Base-by-base conservation (phyloP, 345 rosid species). In the Populus alba region DNA sequence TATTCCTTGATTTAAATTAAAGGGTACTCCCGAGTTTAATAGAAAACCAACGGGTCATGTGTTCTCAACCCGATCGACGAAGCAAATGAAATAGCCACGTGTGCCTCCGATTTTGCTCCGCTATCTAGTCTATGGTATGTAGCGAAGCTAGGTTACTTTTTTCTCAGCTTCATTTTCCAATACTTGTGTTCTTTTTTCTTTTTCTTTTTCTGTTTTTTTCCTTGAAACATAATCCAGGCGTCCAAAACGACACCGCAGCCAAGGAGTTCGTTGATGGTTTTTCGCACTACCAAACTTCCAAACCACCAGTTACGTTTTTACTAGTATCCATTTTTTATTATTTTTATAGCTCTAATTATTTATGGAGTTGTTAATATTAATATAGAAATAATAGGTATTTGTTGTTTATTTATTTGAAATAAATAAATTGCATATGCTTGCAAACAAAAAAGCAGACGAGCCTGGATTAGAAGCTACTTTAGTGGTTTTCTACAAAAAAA, bases 201-300 rank as follows among this genome's bases (percentile, higher is more conserved):
- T n/a, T n/a, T n/a, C n/a, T n/a, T n/a, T n/a, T n/a, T n/a, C n/a
- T n/a, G n/a, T n/a, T n/a, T n/a, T n/a, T n/a, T n/a, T n/a, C n/a
- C n/a, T n/a, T 47, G 7, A 25, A 6, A 35, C 17, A 0, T 45
- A 6, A 33, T 7, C 74, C 90, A 90, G 97, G 96, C 59, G 33
- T 79, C 74, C 97, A 81, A 39, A 90, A 77, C 63, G 99, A 96
- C 62, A 88, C 86, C 20, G 86, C 90, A 25, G 91, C 81, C 11
- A 90, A 85, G 87, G 90, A 87, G 0, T 91, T 96, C 75, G 97
- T 96, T 39, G 85, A 87, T 77, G 94, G 92, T 33, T 93, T 89
- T 75, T 95, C 99, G n/a, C n/a, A n/a, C n/a, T n/a, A n/a, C n/a
- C n/a, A n/a, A n/a, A n/a, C 93, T 35, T 86, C 98, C 1, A 83